These are phyloP conservation scores for Mycena polygramma DNA, from an alignment of 768 basidiomycete species.

Conservation along the genomic window DNA sequence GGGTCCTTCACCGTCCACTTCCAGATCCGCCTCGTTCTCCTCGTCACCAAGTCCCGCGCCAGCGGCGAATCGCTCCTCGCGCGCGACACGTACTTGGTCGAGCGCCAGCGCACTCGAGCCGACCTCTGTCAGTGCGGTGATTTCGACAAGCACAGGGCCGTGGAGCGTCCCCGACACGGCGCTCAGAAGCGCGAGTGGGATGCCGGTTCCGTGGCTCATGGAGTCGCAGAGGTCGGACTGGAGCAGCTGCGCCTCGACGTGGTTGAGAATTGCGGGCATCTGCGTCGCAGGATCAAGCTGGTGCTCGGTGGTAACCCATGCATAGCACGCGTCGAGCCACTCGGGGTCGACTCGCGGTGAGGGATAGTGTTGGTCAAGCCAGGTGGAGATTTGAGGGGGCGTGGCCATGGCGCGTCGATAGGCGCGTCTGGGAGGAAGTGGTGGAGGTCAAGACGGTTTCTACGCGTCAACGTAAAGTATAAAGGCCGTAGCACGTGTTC, in stretches of 20 bases:
- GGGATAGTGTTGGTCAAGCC: constrained; percentile 69
- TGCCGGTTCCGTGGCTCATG: constrained; percentile 77
- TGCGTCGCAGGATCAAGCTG: constrained; percentile 60
- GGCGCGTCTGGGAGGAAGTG: constrained; percentile 14
- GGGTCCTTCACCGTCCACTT: constrained; percentile 76
- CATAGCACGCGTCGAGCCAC: constrained; percentile 82
- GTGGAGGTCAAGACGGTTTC: constrained; percentile 5
- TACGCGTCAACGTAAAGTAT: constrained; percentile 21
- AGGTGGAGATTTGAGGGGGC: constrained; percentile 57
- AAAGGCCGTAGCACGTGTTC: constrained; percentile 23
- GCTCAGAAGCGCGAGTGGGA: constrained; percentile 60
- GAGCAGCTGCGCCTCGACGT: constrained; percentile 76
- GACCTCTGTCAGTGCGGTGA: constrained; percentile 85
- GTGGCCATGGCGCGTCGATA: constrained; percentile 42
- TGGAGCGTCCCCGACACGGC: constrained; percentile 52
- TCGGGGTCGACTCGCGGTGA: constrained; percentile 75
- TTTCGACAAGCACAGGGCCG: constrained; percentile 78
- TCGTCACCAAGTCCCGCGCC: constrained; percentile 59
- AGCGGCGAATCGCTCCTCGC: constrained; percentile 73
- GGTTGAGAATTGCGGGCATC: constrained; percentile 64
- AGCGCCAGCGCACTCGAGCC: constrained; percentile 87
- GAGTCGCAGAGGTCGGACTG: constrained; percentile 81
- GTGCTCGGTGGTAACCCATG: constrained; percentile 68
- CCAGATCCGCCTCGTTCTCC: constrained; percentile 67
- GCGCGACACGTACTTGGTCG: constrained; percentile 74